Evolutionary conservation across 345 rosid genomes (phyloP), one percentile per base, ranked within the genome.

Genomic region (Lumnitzera racemosa): DNA sequence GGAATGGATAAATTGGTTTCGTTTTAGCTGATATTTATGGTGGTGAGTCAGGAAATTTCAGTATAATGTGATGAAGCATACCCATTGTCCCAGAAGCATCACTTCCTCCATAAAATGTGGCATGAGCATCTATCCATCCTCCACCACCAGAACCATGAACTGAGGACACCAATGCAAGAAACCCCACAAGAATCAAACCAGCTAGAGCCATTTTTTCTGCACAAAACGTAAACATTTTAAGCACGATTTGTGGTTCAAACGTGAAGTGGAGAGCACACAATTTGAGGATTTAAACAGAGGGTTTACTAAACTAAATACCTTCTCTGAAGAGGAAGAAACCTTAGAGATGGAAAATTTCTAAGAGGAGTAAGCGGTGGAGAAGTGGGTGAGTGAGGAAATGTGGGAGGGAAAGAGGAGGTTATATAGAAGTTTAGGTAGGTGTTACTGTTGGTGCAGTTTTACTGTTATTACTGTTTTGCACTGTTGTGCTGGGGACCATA

Each of bases 21-120:
- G 1, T 27, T 27, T 27, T 27, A 27, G 31, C 5, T 27, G 31
- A 27, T 27, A 27, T 5, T 27, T 27, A 0, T 27, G 1, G 31
- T 27, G 31, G 5, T 27, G 31, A 27, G 31, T 27, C 5, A 27
- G 31, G 43, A 1, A 7, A 36, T 36, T 36, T 36, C 9, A 36
- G 43, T 36, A 36, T 1, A 3, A 36, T 36, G 43, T 9, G 7
- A 36, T 7, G 43, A 36, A 36, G 43, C 10, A 49, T 70, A 80
- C 85, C 85, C 81, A 77, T 80, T 17, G 85, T 80, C 61, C 85
- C 85, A 54, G 85, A 80, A 24, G 85, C 85, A 56, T 80, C 85
- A 50, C 80, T 72, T 15, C 82, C 82, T 4, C 85, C 85, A 51
- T 80, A 80, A 74, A 80, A 80, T 20, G 85, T 80, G 57, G 85